Evolutionary conservation across 129 eudicot species (phyloP).

Genomic region (Flaveria sonorensis): DNA sequence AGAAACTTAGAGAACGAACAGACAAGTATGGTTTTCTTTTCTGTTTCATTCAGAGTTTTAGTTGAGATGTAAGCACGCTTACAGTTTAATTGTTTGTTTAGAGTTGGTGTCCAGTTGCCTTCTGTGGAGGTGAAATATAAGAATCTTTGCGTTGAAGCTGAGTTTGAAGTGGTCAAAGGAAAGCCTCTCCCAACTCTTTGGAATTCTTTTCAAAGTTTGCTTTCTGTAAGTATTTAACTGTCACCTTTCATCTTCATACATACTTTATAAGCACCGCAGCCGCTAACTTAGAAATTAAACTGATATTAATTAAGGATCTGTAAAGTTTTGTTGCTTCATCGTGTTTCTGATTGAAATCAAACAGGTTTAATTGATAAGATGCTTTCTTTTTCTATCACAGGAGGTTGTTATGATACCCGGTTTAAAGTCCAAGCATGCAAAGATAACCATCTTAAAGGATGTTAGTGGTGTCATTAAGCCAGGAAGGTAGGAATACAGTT

Average conservation of each 20-base stretch:
- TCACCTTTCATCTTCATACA: neutral
- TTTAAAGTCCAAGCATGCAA: conserved; percentile 43
- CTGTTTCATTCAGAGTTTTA: neutral
- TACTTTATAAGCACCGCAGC: too few species aligned
- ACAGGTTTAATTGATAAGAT: neutral
- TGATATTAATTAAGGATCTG: neutral
- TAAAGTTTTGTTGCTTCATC: neutral
- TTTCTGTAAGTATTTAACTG: conserved; percentile 38
- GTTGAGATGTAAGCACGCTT: neutral
- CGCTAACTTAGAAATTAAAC: too few species aligned
- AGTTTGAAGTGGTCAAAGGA: conserved; percentile 49
- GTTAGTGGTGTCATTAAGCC: conserved; percentile 73
- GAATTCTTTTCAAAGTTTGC: conserved; percentile 43
- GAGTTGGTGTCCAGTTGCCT: conserved; percentile 57
- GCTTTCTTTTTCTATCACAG: conserved; percentile 34
- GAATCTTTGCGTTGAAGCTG: conserved; percentile 58
- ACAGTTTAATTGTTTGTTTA: conserved; percentile 29
- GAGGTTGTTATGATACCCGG: conserved; percentile 50
- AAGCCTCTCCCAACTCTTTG: too few species aligned
- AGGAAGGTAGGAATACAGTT: conserved; percentile 50
- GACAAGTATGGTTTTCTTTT: conserved; percentile 40
- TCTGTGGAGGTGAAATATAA: conserved; percentile 57
- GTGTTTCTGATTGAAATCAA: neutral
- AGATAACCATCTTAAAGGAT: conserved; percentile 51
- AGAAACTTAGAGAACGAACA: conserved; percentile 55